These are phyloP conservation scores for Cladophialophora carrionii DNA, from an alignment of 2,329 filamentous ascomycete species.

Conservation along the genomic window DNA sequence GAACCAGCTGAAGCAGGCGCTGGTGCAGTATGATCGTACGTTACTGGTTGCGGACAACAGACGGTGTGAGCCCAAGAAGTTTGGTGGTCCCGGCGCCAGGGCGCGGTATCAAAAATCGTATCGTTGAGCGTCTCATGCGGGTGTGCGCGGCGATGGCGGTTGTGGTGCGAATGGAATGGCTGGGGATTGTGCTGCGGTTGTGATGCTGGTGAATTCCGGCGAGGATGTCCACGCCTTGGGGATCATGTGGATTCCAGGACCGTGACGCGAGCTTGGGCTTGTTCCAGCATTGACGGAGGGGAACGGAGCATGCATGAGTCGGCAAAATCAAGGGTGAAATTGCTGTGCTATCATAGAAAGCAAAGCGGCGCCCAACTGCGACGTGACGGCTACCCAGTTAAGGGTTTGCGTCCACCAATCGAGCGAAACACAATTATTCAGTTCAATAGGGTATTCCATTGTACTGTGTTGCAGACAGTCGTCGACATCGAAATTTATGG, in stretches of 20 bases:
- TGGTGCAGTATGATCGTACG: slow-evolving; percentile 94
- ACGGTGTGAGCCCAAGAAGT: slow-evolving; percentile 98
- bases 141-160: neutral
- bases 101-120: slow-evolving; percentile 99
- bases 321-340: slow-evolving; percentile 8
- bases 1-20: slow-evolving; percentile 97
- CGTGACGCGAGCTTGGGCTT: neutral
- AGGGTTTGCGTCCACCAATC: slow-evolving; percentile 4
- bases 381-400: slow-evolving; percentile 2
- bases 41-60: slow-evolving; percentile 99
- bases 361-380: slow-evolving; percentile 6
- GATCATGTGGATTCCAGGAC: neutral
- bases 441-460: slow-evolving; percentile 8
- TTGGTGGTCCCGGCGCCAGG: slow-evolving; percentile 80
- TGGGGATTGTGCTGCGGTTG: neutral
- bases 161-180: slow-evolving; percentile 3
- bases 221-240: neutral
- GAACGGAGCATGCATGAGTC: slow-evolving; percentile 13
- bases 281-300: slow-evolving; percentile 7
- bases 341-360: slow-evolving; percentile 1
- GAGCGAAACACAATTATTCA: slow-evolving; percentile 18
- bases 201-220: neutral
- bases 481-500: neutral
- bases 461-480: neutral
- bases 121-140: slow-evolving; percentile 68